Percentiles rank a stretch among this genome's conserved stretches.
Evolutionary conservation across 352 stramenopile species (phyloP).

Genomic region (Stephanocyclus meneghinianus): DNA sequence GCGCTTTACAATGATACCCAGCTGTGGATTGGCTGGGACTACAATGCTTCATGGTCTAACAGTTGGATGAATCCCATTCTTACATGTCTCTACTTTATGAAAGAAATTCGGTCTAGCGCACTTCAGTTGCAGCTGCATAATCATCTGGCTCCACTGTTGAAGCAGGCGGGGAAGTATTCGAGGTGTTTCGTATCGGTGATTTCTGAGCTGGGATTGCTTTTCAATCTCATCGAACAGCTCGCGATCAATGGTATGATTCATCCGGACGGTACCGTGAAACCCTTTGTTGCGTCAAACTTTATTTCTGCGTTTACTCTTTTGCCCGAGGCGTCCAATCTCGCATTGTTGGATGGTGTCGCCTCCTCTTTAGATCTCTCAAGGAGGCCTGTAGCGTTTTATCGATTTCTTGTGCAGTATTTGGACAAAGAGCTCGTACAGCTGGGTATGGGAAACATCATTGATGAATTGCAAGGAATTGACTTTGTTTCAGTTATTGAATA

Average conservation of each 20-base stretch:
- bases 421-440: slow-evolving; percentile 66
- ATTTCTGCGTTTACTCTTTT: slow-evolving; percentile 70
- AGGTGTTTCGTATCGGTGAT: slow-evolving; percentile 41
- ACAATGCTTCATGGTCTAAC: slow-evolving; percentile 67
- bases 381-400: slow-evolving; percentile 79
- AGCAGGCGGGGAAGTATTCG: slow-evolving; percentile 20
- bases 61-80: slow-evolving; percentile 72
- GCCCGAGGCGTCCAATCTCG: slow-evolving; percentile 79
- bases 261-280: slow-evolving; percentile 46
- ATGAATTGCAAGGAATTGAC: slow-evolving; percentile 71
- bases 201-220: slow-evolving; percentile 73
- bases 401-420: slow-evolving; percentile 81
- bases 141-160: neutral
- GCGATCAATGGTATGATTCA: slow-evolving; percentile 53
- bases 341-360: slow-evolving; percentile 78
- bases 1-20: slow-evolving; percentile 67
- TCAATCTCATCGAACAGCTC: slow-evolving; percentile 71
- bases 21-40: slow-evolving; percentile 77
- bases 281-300: slow-evolving; percentile 80
- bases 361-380: slow-evolving; percentile 64
- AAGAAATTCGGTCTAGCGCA: slow-evolving; percentile 65
- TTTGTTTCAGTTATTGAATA: slow-evolving; percentile 78
- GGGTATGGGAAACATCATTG: slow-evolving; percentile 39
- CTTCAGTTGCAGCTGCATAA: slow-evolving; percentile 52
- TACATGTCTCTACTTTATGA: slow-evolving; percentile 82